Evolutionary conservation across 306 rosid genomes (phyloP).

Genomic region (Carpinus viminea): DNA sequence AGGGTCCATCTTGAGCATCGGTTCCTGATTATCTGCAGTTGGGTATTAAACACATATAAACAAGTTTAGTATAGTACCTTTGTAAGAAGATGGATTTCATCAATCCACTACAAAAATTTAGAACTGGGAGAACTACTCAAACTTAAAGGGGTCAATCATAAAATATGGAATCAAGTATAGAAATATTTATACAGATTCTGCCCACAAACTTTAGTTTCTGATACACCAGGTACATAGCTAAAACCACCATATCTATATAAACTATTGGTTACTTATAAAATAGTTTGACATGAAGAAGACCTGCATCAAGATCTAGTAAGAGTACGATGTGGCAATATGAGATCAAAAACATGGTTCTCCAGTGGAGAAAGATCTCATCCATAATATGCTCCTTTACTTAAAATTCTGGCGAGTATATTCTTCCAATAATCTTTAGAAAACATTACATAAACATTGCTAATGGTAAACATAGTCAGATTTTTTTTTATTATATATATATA

Average conservation of each 20-base stretch:
- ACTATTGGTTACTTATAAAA: neutral
- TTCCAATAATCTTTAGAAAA: neutral
- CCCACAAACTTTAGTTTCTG: neutral
- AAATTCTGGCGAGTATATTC: neutral
- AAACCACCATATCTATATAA: neutral
- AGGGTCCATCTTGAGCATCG: conserved; percentile 35
- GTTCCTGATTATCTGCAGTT: conserved; percentile 60
- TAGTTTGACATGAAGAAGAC: neutral
- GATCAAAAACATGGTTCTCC: neutral
- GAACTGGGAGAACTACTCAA: neutral
- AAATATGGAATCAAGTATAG: neutral
- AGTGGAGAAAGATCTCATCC: neutral
- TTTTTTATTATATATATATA: neutral
- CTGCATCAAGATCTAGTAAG: conserved; percentile 1
- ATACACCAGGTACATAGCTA: neutral
- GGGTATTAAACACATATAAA: neutral
- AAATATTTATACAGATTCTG: neutral
- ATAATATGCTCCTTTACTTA: neutral
- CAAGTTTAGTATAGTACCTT: neutral
- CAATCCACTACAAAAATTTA: neutral
- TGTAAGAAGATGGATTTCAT: neutral
- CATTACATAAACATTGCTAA: neutral
- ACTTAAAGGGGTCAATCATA: neutral
- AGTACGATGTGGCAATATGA: neutral
- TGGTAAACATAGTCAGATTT: neutral